Evolutionary conservation across 2,329 filamentous ascomycete genomes (phyloP), one percentile per base, ranked within the genome.

Genomic region (Bipolaris sorokiniana): DNA sequence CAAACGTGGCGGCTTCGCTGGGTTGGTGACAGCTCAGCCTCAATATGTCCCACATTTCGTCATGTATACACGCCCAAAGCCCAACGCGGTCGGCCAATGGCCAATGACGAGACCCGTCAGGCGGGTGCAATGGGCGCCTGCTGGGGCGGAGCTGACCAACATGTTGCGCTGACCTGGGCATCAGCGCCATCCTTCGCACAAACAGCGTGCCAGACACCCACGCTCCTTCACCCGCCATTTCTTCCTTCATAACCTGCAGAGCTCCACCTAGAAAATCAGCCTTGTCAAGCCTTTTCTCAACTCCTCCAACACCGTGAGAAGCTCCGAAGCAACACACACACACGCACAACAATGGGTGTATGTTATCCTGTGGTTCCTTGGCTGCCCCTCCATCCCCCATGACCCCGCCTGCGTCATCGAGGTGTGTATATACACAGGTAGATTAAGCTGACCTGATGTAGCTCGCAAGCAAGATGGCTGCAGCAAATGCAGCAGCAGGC

Each of bases 391-490:
- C 52, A 62, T 64, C 52, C 62, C 65, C 65, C 61, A 56, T 55
- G 44, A 52, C 62, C 63, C 65, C 63, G 58, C 56, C 48, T 54
- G 50, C 61, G 59, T 62, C 57, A 64, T 65, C 31, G 13, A 34
- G 54, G 56, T 11, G 34, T 28, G 7, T 3, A 9, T 10, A 10
- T 28, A 28, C 23, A 9, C 26, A 10, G 26, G 9, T n/a, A 16
- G n/a, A 28, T 16, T 37, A 56, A 62, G 68, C 73, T 75, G 68
- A 75, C 70, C 56, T 52, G 41, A 58, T 38, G 51, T 47, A 80
- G 79, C 74, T 81, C 58, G 80, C 80, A 62, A 76, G 70, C 42
- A 82, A 82, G 66, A 77, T 82, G 67, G 79, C 79, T 38, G 80
- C 79, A 48, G 73, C 78, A 41, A 72, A 71, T 41, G 64, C 73